phyloP scores from a whole-genome alignment of 208 protist species.

The Acanthamoeba sp. region DNA sequence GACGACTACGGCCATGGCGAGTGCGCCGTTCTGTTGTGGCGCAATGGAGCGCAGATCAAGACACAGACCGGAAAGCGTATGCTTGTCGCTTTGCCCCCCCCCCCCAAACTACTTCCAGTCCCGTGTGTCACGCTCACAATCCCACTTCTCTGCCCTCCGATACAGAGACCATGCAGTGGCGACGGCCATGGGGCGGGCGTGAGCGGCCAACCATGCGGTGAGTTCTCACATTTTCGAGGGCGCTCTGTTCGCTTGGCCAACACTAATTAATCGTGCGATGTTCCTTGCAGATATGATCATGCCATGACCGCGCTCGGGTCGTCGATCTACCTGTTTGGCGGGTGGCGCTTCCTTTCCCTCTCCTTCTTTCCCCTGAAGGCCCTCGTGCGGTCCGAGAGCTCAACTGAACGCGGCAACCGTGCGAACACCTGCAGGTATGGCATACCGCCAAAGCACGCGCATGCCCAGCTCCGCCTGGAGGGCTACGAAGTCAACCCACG shows the following conservation, averaged over 20 bases:
- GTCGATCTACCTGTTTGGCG: slow-evolving; percentile 56
- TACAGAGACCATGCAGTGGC: slow-evolving; percentile 59
- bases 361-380: too few species aligned
- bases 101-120: too few species aligned
- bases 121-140: too few species aligned
- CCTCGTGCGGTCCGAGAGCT: too few species aligned
- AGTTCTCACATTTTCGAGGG: too few species aligned
- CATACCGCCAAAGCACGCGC: slow-evolving; percentile 21
- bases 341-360: not conserved
- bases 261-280: not conserved
- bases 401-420: too few species aligned
- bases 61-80: slow-evolving; percentile 67
- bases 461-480: not conserved
- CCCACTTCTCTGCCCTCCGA: too few species aligned
- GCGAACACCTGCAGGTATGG: not conserved
- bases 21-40: slow-evolving; percentile 61
- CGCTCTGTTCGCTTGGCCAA: too few species aligned
- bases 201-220: slow-evolving; percentile 51
- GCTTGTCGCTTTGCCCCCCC: not conserved
- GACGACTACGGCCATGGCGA: slow-evolving; percentile 68
- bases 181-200: not conserved
- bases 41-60: slow-evolving; percentile 63
- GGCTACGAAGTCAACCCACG: not conserved
- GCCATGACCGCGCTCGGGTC: slow-evolving; percentile 39
- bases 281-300: slow-evolving; percentile 32